Base-by-base conservation (phyloP, 139 green algal genomes). In the Micractinium conductrix region DNA sequence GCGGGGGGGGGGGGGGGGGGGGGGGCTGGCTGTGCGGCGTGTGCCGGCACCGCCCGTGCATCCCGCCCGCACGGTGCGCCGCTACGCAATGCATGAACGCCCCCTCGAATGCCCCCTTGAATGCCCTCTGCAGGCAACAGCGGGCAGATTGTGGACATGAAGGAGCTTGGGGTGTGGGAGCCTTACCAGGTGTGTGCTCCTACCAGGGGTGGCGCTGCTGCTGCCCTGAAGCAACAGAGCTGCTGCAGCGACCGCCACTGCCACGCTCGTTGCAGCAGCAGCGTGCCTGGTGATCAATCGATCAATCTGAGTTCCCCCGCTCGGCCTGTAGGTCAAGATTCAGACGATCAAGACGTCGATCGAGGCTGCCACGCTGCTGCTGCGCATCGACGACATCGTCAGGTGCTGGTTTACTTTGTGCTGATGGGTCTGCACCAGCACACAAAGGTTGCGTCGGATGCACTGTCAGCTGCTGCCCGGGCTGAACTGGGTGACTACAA, bases 331-430 rank as follows among this genome's bases (percentile, higher is more conserved):
- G 76, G 76, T 82, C 76, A 82, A 82, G 76, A 58, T 82, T 30
- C 97, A 99, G 89, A 99, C 96, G 0, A 93, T 99, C 67, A 99
- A 99, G 89, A 99, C 97, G 0, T 92, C 95, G 0, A 85, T 99
- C 1, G 97, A 99, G 86, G 89, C 89, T 16, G 96, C 97, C 28
- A 93, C 90, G 17, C 95, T 99, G 94, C 91, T 99, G 78, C 94
- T 99, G 73, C 91, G 97, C 79, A 99, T 99, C 74, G 97, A 99
- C 84, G 97, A 99, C 91, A 99, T 99, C 74, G 95, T 99, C 21
- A 95, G n/a, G n/a, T n/a, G n/a, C n/a, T n/a, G n/a, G n/a, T n/a
- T n/a, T n/a, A n/a, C n/a, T n/a, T n/a, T n/a, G n/a, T n/a, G n/a
- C n/a, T n/a, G n/a, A n/a, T n/a, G n/a, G n/a, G n/a, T n/a, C n/a